A percentile compares a stretch with the other conserved stretches of the same genome.
phyloP scores from a whole-genome alignment of 176 grass and related monocot genomes.

The Panicum miliaceum region DNA sequence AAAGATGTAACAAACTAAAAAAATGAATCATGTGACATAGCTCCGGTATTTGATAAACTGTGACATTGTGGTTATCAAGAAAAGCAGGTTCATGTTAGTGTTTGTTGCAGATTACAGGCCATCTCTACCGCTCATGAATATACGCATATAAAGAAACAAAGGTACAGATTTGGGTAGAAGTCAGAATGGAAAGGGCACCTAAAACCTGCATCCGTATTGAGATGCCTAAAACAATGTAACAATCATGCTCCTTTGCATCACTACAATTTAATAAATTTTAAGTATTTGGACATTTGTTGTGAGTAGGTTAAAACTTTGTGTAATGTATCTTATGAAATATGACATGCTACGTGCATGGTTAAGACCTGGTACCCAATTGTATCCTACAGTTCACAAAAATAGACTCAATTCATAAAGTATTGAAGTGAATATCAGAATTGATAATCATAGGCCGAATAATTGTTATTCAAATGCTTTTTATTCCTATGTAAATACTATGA shows the following conservation, averaged over 20 bases:
- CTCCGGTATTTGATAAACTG: no score
- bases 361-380: background rate
- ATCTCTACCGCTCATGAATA: background rate
- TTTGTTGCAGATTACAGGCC: background rate
- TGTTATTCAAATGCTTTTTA: background rate
- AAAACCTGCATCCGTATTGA: background rate
- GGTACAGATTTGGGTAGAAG: background rate
- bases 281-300: background rate
- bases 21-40: constrained; percentile 18
- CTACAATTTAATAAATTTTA: background rate
- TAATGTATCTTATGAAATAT: background rate
- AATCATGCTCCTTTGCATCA: background rate
- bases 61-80: background rate
- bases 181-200: background rate
- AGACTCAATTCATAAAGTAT: constrained; percentile 3
- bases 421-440: background rate
- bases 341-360: background rate
- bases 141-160: background rate
- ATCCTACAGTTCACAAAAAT: background rate
- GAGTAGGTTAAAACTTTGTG: no score
- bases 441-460: background rate
- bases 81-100: background rate
- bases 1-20: background rate
- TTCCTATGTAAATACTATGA: background rate
- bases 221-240: background rate